These are phyloP conservation scores for Globisporangium acanthophoron DNA, from an alignment of 352 stramenopile genomes.

Conservation along the genomic window DNA sequence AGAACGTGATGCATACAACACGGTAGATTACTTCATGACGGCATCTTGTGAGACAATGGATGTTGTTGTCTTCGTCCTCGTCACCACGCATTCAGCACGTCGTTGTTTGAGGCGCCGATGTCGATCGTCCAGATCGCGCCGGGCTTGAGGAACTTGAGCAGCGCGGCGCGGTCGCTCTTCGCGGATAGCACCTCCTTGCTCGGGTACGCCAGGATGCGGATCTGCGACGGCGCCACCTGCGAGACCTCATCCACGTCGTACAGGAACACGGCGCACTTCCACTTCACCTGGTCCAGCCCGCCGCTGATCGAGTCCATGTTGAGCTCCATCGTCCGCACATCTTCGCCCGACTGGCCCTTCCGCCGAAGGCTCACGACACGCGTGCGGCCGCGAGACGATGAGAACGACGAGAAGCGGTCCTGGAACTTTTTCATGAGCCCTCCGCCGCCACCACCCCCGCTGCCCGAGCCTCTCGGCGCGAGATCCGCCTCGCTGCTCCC, in stretches of 20 bases:
- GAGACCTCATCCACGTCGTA: slow-evolving; percentile 81
- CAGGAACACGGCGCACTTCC: slow-evolving; percentile 79
- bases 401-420: slow-evolving; percentile 55
- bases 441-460: slow-evolving; percentile 5
- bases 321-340: slow-evolving; percentile 72
- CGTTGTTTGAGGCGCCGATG: slow-evolving; percentile 64
- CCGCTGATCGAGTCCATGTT: slow-evolving; percentile 79
- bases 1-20: background rate
- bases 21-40: background rate
- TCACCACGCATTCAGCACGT: slow-evolving; percentile 58
- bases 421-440: slow-evolving; percentile 83
- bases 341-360: slow-evolving; percentile 64
- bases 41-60: background rate
- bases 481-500: slow-evolving; percentile 5
- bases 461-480: background rate
- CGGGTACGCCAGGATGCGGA: slow-evolving; percentile 69
- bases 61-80: too few species aligned
- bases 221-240: slow-evolving; percentile 73
- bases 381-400: slow-evolving; percentile 40
- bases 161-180: slow-evolving; percentile 55
- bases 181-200: slow-evolving; percentile 55
- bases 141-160: slow-evolving; percentile 79
- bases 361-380: slow-evolving; percentile 56
- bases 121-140: slow-evolving; percentile 78
- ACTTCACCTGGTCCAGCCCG: slow-evolving; percentile 82